A percentile compares a stretch with the other conserved stretches of the same genome.
phyloP scores from a whole-genome alignment of 345 rosid species.

The Capsella bursapastoris region DNA sequence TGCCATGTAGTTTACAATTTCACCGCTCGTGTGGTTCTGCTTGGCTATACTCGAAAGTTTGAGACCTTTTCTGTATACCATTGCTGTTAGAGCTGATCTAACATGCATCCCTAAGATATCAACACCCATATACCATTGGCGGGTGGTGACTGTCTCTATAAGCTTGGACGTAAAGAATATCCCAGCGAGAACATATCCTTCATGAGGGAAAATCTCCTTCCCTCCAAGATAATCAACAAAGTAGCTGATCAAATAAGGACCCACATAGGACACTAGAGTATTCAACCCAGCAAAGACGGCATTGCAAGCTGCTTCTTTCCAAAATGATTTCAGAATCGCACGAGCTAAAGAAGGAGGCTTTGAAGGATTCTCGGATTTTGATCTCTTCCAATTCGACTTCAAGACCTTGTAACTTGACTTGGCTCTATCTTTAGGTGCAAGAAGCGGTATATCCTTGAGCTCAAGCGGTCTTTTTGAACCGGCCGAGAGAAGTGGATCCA shows the following conservation, averaged over 20 bases:
- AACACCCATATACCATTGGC: slow-evolving; percentile 99
- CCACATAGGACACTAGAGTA: slow-evolving; percentile 93
- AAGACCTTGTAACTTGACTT: slow-evolving; percentile 83
- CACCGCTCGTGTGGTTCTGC: slow-evolving; percentile 97
- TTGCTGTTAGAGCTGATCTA: slow-evolving; percentile 95
- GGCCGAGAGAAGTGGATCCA: slow-evolving; percentile 86
- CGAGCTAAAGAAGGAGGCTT: slow-evolving; percentile 87
- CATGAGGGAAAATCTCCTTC: slow-evolving; percentile 79
- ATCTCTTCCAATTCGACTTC: slow-evolving; percentile 89
- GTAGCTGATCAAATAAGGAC: slow-evolving; percentile 95
- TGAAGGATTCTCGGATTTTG: slow-evolving; percentile 72
- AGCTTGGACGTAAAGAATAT: slow-evolving; percentile 92
- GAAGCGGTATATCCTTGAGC: slow-evolving; percentile 97
- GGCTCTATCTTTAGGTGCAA: slow-evolving; percentile 84
- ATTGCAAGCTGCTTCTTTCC: slow-evolving; percentile 98
- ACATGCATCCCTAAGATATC: slow-evolving; percentile 99
- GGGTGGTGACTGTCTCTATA: slow-evolving; percentile 86
- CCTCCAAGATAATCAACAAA: slow-evolving; percentile 97
- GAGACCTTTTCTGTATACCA: slow-evolving; percentile 94
- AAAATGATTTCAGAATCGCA: slow-evolving; percentile 84
- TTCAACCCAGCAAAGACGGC: slow-evolving; percentile 91
- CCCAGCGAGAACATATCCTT: slow-evolving; percentile 96
- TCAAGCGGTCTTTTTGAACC: slow-evolving; percentile 97
- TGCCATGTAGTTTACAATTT: slow-evolving; percentile 97
- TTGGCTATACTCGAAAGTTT: slow-evolving; percentile 85